Evolutionary conservation across 192 early-diverging fungal species (phyloP).

Genomic region (Dimargaris xerosporica): DNA sequence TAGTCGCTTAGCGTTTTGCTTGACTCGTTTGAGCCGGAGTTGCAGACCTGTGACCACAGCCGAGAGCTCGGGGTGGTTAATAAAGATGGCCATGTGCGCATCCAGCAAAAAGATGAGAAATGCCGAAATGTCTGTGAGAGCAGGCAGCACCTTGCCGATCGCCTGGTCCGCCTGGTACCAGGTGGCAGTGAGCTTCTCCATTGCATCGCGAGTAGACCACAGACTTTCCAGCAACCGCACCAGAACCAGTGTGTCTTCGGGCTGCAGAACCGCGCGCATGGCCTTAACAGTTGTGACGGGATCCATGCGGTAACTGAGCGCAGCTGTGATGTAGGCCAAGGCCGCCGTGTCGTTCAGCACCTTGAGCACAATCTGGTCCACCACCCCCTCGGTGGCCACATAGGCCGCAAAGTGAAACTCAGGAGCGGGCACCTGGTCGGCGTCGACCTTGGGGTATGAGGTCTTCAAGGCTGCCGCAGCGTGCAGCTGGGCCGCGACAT

Average conservation of each 20-base stretch:
- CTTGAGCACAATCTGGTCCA: background rate
- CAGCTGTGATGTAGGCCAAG: background rate
- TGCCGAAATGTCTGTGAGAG: background rate
- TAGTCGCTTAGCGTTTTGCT: too few species aligned
- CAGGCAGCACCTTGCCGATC: background rate
- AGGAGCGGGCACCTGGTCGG: background rate
- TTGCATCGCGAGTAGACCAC: background rate
- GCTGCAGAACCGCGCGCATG: background rate
- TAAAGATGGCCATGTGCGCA: background rate
- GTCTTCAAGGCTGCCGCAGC: too few species aligned
- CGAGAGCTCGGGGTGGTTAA: background rate
- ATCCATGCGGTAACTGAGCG: background rate
- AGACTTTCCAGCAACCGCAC: background rate
- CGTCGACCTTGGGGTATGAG: background rate
- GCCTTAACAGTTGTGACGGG: too few species aligned
- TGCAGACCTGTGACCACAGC: too few species aligned
- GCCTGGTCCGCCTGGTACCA: background rate
- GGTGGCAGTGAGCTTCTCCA: background rate
- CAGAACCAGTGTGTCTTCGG: background rate
- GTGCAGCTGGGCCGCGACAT: background rate
- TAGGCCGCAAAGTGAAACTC: background rate
- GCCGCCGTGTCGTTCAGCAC: background rate
- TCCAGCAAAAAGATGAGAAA: conserved; percentile 1
- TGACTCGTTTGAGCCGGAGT: too few species aligned
- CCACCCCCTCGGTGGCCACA: background rate